Base-by-base conservation (phyloP, 108 stramenopile species). In the Hondaea fermentalgiana region DNA sequence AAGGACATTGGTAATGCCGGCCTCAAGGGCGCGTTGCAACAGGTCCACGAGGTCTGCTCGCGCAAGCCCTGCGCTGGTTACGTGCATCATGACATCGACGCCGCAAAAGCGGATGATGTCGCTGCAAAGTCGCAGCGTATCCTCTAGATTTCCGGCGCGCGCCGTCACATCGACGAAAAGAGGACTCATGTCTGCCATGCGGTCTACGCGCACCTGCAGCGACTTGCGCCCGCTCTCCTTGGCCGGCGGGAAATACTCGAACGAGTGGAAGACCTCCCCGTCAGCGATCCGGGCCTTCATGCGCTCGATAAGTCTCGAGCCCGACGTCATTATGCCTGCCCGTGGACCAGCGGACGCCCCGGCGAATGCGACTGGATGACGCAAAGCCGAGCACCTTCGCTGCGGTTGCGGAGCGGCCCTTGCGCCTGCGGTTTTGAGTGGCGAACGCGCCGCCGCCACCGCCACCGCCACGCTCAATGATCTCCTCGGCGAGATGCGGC, bases 211-310 rank as follows among this genome's bases (percentile, higher is more conserved):
- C 58, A 87, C 96, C 87, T 95, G 92, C 60, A 98, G 93, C 87
- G 97, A 97, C 72, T 98, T 97, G 43, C 97, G 92, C 25, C 97
- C 98, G 17, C 96, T 95, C 51, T 97, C 96, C 19, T 96, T 97
- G 92, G 96, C 96, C 72, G 98, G 98, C 44, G 98, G 98, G 88
- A 98, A 98, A 91, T 96, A 97, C 88, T 98, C 98, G 76, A 98
- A 98, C 43, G 97, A 97, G 92, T 96, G 97, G 90, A 95, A 97
- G 17, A 49, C 43, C 5, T 91, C 90, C 42, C 88, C 43, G 25
- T 83, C 76, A 14, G 76, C 76, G 12, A 83, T 23, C 19, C 28
- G 45, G 16, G 45, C 51, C 6, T 23, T 10, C n/a, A 83, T 83
- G 16, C 51, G 6, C 16, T 83, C 76, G 25, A 83, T 53, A 6